Evolutionary conservation across 2,329 filamentous ascomycete species (phyloP), one percentile per base, ranked within the genome.

Genomic region (Monilinia laxa): DNA sequence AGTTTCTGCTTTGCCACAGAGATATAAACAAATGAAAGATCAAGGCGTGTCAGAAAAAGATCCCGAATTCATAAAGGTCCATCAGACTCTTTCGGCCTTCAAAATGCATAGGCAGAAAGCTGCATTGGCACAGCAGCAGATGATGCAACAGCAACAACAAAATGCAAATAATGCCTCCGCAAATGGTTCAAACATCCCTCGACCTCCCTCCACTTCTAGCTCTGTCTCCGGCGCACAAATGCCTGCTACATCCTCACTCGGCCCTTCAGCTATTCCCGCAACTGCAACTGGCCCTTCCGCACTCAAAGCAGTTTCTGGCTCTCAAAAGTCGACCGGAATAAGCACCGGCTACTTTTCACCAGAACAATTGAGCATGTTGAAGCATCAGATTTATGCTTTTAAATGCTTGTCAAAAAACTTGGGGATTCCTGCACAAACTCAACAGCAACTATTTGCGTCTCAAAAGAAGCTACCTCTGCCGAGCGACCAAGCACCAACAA

Each of bases 331-430:
- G 55, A 62, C 75, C 45, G 64, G 64, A 45, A 69, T 67, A 40
- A 73, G 79, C n/a, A 79, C 78, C 28, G 83, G 84, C 62, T 87
- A 87, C 69, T 93, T 97, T 76, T 89, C 88, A 16, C 84, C 85
- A 31, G 90, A 95, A 66, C 95, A 99, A 77, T 81, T 97, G 56
- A 83, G 85, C 31, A 86, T 91, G 54, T 81, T 99, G 12, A 85
- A 92, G 68, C 89, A 91, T 71, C 95, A 99, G 77, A 97, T 98
- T 62, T 84, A 90, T 73, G 93, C 94, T 0, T 98, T 97, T 80
- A 96, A 96, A 79, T 84, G 93, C 71, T 83, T 99, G 4, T 90
- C 91, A 6, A 96, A 95, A 78, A 97, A 97, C 72, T 83, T 90
- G 18, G 90, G 93, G 0, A 87, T 98, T 4, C 92, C 94, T 0